These are phyloP conservation scores for Trypanosoma cruzi DNA, from an alignment of 208 protist species.

Conservation along the genomic window DNA sequence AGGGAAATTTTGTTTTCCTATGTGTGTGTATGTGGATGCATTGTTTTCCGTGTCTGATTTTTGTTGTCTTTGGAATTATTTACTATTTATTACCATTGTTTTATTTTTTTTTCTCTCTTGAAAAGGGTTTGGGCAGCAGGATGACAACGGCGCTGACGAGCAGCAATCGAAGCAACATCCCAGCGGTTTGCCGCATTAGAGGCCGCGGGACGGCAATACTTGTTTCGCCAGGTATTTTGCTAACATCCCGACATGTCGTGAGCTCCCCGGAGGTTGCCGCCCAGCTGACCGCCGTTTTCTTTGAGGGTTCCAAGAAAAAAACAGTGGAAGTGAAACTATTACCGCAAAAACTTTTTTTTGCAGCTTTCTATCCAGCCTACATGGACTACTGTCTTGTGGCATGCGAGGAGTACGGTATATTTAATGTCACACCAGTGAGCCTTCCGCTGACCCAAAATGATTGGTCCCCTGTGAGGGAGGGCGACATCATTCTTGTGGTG, in stretches of 20 bases:
- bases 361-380: constrained; percentile 76
- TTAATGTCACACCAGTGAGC: constrained; percentile 75
- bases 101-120: background rate
- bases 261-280: constrained; percentile 35
- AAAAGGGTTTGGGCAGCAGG: constrained; percentile 1
- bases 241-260: constrained; percentile 58
- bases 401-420: constrained; percentile 66
- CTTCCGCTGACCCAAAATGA: constrained; percentile 69
- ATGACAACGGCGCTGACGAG: constrained; percentile 56
- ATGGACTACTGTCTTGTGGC: constrained; percentile 93
- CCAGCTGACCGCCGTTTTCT: constrained; percentile 77
- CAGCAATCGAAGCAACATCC: constrained; percentile 84
- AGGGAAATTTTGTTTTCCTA: too few species aligned
- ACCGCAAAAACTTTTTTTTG: constrained; percentile 78
- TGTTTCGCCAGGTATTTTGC: constrained; percentile 61
- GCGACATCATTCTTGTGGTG: constrained; percentile 84
- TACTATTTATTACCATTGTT: background rate
- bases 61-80: background rate
- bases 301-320: constrained; percentile 89
- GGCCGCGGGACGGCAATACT: constrained; percentile 70
- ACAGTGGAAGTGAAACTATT: constrained; percentile 63
- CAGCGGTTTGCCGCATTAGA: constrained; percentile 85
- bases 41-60: background rate
- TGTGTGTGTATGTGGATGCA: background rate
- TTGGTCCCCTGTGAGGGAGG: constrained; percentile 80